phyloP scores from a whole-genome alignment of 1,284 basidiomycete species.

The Melampsora larici-populina region DNA sequence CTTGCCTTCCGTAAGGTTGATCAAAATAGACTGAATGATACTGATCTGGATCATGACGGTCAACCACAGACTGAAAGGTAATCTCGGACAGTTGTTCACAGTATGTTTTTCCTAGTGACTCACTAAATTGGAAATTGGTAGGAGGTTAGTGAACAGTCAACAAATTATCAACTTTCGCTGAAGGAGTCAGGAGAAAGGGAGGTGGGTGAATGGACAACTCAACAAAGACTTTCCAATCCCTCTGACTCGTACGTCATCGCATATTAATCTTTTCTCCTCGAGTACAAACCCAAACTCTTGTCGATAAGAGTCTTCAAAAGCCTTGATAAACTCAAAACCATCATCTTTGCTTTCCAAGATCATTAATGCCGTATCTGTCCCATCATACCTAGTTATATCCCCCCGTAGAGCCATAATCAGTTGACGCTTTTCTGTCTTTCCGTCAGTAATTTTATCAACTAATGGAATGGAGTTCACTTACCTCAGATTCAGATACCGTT shows the following conservation, averaged over 20 bases:
- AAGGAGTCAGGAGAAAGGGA: background rate
- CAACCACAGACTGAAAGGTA: background rate
- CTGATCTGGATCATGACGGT: background rate
- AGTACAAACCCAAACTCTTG: constrained; percentile 38
- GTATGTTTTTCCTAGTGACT: background rate
- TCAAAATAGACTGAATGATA: constrained; percentile 36
- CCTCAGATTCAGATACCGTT: constrained; percentile 40
- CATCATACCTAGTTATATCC: constrained; percentile 30
- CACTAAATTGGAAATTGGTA: background rate
- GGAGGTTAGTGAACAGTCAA: background rate
- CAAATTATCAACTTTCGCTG: constrained; percentile 3
- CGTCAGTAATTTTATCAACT: background rate
- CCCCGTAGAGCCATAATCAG: background rate
- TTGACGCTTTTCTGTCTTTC: background rate
- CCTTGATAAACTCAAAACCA: constrained; percentile 13
- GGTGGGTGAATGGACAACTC: background rate
- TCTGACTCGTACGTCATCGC: constrained; percentile 40
- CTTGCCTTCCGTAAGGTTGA: background rate
- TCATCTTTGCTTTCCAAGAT: constrained; percentile 12
- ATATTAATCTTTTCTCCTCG: constrained; percentile 20
- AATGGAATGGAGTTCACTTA: background rate
- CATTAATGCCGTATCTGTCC: constrained; percentile 42
- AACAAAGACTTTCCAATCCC: constrained; percentile 42
- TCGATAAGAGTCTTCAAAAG: constrained; percentile 19
- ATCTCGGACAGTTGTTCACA: background rate